These are phyloP conservation scores for Oryza glaberrima DNA, from an alignment of 176 grass and related monocot genomes.

Conservation along the genomic window DNA sequence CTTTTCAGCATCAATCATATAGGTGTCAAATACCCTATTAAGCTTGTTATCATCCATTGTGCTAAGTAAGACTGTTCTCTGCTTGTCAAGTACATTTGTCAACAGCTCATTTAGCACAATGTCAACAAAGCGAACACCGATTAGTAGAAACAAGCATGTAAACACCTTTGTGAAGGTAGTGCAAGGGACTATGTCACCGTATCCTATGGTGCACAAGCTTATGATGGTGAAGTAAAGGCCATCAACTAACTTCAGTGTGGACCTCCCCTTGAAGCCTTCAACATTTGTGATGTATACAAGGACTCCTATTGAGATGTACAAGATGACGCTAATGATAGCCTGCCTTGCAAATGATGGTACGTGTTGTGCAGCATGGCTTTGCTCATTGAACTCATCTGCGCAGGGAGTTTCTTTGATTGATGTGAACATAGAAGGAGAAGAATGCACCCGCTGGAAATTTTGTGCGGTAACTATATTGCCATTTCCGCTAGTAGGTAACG, in stretches of 20 bases:
- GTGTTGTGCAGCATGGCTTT: constrained; percentile 44
- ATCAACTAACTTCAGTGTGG: constrained; percentile 64
- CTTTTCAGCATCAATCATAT: constrained; percentile 66
- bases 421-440: constrained; percentile 71
- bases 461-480: constrained; percentile 30
- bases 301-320: constrained; percentile 72
- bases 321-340: constrained; percentile 53
- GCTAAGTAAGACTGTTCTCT: constrained; percentile 66
- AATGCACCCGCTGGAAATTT: constrained; percentile 46
- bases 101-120: constrained; percentile 63
- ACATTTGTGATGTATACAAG: constrained; percentile 58
- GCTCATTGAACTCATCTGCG: constrained; percentile 39
- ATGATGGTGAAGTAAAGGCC: constrained; percentile 80
- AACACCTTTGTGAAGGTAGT: constrained; percentile 74
- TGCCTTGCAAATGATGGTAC: constrained; percentile 60
- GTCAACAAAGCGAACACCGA: constrained; percentile 73
- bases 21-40: constrained; percentile 71
- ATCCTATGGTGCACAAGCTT: constrained; percentile 80
- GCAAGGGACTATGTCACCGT: constrained; percentile 76
- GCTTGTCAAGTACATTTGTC: constrained; percentile 64
- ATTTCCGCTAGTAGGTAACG: constrained; percentile 30
- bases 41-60: constrained; percentile 83
- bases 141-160: constrained; percentile 73
- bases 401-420: constrained; percentile 46
- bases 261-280: constrained; percentile 67